Base-by-base conservation (phyloP, 805 yeast genomes). In the Lipomyces orientalis region DNA sequence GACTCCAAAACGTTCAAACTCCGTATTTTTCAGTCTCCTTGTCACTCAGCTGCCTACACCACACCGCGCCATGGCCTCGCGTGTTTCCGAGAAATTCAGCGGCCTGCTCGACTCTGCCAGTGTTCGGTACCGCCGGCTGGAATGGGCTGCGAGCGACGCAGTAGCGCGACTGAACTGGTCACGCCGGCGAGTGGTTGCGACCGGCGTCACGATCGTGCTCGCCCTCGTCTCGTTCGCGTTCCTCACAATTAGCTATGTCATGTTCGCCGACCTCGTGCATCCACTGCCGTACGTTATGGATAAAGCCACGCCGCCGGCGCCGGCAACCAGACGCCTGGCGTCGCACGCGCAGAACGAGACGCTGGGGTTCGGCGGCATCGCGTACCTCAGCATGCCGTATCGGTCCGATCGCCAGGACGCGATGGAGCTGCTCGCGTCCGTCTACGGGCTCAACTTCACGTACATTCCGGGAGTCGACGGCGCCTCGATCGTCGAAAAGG, bases 371-470 rank as follows among this genome's bases (percentile, higher is more conserved):
- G 69, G 69, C 33, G 69, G 58, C 22, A 66, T 66, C 49, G 61
- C 54, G 12, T 63, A 62, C 46, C 54, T 66, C 56, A 57, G 63
- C 16, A 52, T 66, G 69, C 69, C 69, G 10, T 58, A 55, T 37
- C 66, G 69, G 16, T 35, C 64, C 6, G 69, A 66, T 22, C 61
- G 69, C 16, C 69, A 66, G 52, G 69, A 66, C 43, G 69, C 66
- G 14, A 58, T 66, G 60, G 58, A 31, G 19, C 61, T 66, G 35
- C 37, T 66, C 29, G 62, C 54, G 14, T 62, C 66, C 4, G 34
- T 58, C 14, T 52, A 65, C 33, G 64, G 61, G 33, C 56, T 66
- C 31, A 66, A 62, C 43, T 39, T 65, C n/a, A 61, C 39, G 9
- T 22, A 39, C 25, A 58, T 66, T 10, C 61, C 64, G 29, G 69